phyloP scores from a whole-genome alignment of 169 alveolate genomes.

The Cryptosporidium viatorum region DNA sequence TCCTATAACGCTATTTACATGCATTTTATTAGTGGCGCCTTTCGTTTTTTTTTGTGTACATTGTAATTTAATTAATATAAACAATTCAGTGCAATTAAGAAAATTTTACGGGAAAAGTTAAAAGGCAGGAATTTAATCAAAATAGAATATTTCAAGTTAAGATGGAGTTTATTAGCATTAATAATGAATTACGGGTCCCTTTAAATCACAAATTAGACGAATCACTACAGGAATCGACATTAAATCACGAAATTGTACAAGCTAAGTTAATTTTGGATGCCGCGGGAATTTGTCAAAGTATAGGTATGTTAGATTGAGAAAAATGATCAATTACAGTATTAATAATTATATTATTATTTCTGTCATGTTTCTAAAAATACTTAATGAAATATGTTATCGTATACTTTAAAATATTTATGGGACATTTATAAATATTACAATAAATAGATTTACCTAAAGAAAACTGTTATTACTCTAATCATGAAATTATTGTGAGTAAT shows the following conservation, averaged over 20 bases:
- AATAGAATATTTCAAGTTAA: not conserved
- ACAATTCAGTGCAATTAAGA: not conserved
- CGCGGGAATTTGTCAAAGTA: slow-evolving; percentile 19
- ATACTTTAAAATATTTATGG: not conserved
- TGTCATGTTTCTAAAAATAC: too few relatives aligned
- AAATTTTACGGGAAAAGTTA: not conserved
- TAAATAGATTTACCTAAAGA: slow-evolving; percentile 55
- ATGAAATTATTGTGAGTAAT: slow-evolving; percentile 53
- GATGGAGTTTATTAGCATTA: slow-evolving; percentile 25
- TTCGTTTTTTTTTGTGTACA: too few relatives aligned
- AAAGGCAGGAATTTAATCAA: not conserved
- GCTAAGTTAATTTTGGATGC: slow-evolving; percentile 33
- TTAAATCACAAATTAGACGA: not conserved
- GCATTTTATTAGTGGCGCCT: not conserved
- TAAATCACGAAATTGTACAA: not conserved
- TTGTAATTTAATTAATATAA: not conserved
- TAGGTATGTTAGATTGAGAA: slow-evolving; percentile 30
- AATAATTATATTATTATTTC: too few relatives aligned
- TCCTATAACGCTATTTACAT: not conserved
- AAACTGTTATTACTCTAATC: not conserved
- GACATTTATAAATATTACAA: too few relatives aligned
- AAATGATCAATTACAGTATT: not conserved
- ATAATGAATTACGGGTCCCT: not conserved
- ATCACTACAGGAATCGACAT: not conserved
- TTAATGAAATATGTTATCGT: not conserved